Evolutionary conservation across 106 monocot genomes (phyloP), one percentile per base, ranked within the genome.

Genomic region (Dendrobium nobile): DNA sequence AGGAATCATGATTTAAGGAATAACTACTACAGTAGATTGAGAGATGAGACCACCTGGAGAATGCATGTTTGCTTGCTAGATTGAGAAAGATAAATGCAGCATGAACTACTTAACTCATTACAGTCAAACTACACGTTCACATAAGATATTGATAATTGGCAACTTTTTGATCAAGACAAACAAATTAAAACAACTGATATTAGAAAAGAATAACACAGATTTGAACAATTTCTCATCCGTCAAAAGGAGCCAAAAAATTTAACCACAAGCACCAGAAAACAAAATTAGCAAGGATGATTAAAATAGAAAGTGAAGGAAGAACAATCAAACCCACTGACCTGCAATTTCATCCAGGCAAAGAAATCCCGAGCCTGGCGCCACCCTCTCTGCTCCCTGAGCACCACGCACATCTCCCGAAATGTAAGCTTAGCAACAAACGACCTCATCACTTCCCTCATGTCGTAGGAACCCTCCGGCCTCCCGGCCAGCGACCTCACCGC

Each of bases 341-440:
- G 98, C 78, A 95, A 73, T 84, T 99, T 99, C 98, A 99, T 99
- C 98, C 98, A 99, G 20, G 44, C 81, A 59, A 99, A 95, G 88
- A 95, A 99, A 81, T 95, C 93, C 64, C 91, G 78, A 3, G 82
- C 95, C 91, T 91, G 95, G 80, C 93, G 78, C 98, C 98, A 99
- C 19, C 92, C 89, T 3, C 86, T 74, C 82, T 93, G 98, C 78
- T 95, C 89, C 83, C 87, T 89, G 41, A 99, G 88, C 70, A 99
- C 98, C 1, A 87, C 85, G 61, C 98, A 99, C 98, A 99, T 98
- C 86, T 98, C 98, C 77, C 91, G 73, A 79, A 95, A 98, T 27
- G 80, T 91, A 22, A 98, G 88, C 87, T 91, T 88, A 28, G 88
- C 75, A 15, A 95, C 88, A 77, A 99, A 95, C 24, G 87, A 82